These are phyloP conservation scores for Musa beccarii DNA, from an alignment of 176 grass and related monocot species.

Conservation along the genomic window DNA sequence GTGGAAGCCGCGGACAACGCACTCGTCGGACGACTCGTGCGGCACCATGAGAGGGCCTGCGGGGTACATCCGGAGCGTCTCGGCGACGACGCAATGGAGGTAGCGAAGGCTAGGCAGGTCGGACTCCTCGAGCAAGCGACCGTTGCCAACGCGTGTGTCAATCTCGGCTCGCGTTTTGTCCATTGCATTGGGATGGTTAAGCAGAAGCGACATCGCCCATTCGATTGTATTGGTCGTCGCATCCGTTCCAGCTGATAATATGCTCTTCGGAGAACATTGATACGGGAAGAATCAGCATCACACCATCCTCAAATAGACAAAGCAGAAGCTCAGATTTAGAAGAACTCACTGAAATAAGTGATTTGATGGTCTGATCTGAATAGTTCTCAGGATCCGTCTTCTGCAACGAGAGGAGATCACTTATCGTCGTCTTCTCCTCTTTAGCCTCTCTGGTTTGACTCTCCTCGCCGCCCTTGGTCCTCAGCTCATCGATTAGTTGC, in stretches of 20 bases:
- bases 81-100: neutral
- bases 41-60: constrained; percentile 3
- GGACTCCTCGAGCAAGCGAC: too few species aligned
- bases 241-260: neutral
- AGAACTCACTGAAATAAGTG: neutral
- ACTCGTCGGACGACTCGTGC: neutral
- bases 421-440: neutral
- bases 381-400: neutral
- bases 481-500: neutral
- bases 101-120: too few species aligned
- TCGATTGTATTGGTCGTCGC: neutral
- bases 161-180: neutral
- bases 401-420: neutral
- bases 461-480: neutral
- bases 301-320: neutral
- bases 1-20: too few species aligned
- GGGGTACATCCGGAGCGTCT: neutral
- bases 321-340: neutral
- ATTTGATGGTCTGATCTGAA: neutral
- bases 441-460: neutral
- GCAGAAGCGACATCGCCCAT: neutral
- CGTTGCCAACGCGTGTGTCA: too few species aligned
- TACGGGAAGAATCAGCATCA: neutral
- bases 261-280: neutral
- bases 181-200: constrained; percentile 1